These are phyloP conservation scores for Mitragyna speciosa DNA, from an alignment of 257 asterid species.

Conservation along the genomic window DNA sequence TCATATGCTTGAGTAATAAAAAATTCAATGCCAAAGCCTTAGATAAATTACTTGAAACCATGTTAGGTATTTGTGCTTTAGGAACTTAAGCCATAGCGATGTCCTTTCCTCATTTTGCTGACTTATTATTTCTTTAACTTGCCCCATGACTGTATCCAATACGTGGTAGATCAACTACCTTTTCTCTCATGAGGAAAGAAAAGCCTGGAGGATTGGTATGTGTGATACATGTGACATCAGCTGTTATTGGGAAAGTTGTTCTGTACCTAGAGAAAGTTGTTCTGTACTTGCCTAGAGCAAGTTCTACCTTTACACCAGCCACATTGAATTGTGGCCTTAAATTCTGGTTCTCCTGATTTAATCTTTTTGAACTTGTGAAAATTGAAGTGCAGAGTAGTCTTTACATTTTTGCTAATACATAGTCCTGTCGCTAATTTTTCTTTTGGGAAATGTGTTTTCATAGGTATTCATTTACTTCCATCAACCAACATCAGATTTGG, in stretches of 20 bases:
- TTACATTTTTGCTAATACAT: not conserved
- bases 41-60: not conserved
- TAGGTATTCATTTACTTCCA: not conserved
- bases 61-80: not conserved
- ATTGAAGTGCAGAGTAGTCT: not conserved
- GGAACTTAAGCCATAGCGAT: not conserved
- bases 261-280: not conserved
- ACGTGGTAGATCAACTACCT: not conserved
- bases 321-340: not conserved
- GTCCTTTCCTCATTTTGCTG: not conserved
- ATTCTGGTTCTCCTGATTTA: not conserved
- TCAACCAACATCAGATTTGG: not conserved
- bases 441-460: not conserved
- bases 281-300: not conserved
- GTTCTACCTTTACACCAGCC: not conserved
- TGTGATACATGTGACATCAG: not conserved
- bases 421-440: not conserved
- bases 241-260: not conserved
- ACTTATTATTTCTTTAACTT: not conserved
- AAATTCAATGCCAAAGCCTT: not conserved
- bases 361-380: not conserved
- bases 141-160: not conserved
- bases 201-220: not conserved
- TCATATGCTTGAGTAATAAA: not conserved
- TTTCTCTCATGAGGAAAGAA: not conserved